Evolutionary conservation across 805 yeast genomes (phyloP).

Genomic region (Zygotorulaspora florentina): DNA sequence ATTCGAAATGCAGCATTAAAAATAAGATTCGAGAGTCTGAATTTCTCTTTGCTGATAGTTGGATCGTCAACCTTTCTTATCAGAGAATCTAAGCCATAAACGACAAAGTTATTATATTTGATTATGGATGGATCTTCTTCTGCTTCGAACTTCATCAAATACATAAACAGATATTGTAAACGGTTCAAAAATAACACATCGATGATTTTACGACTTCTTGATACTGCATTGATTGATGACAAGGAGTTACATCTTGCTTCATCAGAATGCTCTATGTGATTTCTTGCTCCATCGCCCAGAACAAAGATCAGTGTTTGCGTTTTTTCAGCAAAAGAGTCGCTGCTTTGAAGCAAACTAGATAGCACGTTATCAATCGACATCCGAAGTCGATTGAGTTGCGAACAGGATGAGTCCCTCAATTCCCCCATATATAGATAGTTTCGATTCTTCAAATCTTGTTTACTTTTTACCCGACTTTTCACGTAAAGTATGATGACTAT

Average conservation of each 20-base stretch:
- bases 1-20: constrained; percentile 24
- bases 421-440: too few relatives aligned
- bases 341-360: constrained; percentile 7
- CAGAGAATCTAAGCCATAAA: constrained; percentile 29
- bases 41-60: constrained; percentile 8
- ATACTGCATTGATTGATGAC: constrained; percentile 19
- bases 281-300: constrained; percentile 26
- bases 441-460: too few relatives aligned
- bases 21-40: constrained; percentile 22
- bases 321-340: constrained; percentile 3
- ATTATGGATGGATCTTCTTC: constrained; percentile 11
- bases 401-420: too few relatives aligned
- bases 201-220: constrained; percentile 15
- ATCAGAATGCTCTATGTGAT: constrained; percentile 21
- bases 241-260: constrained; percentile 10
- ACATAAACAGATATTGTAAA: constrained; percentile 34
- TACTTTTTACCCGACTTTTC: neutral
- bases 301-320: constrained; percentile 24
- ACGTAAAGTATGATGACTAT: neutral
- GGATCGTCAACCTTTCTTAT: neutral
- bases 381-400: neutral
- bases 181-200: constrained; percentile 30
- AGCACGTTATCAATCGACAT: constrained; percentile 5
- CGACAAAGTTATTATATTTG: constrained; percentile 21
- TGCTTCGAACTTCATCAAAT: constrained; percentile 31